A percentile compares a stretch with the other conserved stretches of the same genome.
Conservation (phyloP, 148 eudicot genomes). For the Fagopyrum homotropicum region DNA sequence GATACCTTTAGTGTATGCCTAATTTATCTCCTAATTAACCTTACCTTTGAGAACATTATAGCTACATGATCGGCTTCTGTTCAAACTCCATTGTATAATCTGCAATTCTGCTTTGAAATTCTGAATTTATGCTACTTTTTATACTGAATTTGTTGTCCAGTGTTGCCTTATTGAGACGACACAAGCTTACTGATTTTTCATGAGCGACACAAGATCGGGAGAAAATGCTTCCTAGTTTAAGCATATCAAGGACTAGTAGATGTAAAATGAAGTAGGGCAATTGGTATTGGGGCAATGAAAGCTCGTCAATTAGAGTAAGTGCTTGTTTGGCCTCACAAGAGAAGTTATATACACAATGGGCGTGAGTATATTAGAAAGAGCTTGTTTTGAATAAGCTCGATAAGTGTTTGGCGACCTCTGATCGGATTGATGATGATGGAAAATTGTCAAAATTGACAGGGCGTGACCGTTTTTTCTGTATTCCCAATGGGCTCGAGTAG, state of each 20-base stretch:
- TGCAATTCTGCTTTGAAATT: background rate
- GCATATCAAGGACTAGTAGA: background rate
- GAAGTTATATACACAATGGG: too few species aligned
- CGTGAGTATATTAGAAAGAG: too few species aligned
- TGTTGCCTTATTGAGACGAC: background rate
- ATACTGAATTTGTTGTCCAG: background rate
- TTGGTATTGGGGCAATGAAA: too few species aligned
- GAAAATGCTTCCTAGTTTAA: background rate
- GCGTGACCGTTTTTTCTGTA: too few species aligned
- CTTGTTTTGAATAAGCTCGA: too few species aligned
- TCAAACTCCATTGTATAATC: background rate
- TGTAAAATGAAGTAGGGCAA: background rate
- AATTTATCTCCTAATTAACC: background rate
- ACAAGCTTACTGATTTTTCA: background rate
- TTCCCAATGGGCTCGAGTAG: too few species aligned
- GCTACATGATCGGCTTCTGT: background rate
- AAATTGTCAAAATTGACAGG: too few species aligned
- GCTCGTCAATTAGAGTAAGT: too few species aligned
- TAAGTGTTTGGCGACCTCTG: too few species aligned
- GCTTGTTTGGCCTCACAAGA: too few species aligned
- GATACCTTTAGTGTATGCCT: background rate
- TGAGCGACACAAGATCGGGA: background rate
- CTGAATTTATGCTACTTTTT: background rate
- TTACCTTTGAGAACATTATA: background rate
- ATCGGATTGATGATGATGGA: too few species aligned